phyloP scores from a whole-genome alignment of 2,329 filamentous ascomycete species.

The Fusarium sp. region DNA sequence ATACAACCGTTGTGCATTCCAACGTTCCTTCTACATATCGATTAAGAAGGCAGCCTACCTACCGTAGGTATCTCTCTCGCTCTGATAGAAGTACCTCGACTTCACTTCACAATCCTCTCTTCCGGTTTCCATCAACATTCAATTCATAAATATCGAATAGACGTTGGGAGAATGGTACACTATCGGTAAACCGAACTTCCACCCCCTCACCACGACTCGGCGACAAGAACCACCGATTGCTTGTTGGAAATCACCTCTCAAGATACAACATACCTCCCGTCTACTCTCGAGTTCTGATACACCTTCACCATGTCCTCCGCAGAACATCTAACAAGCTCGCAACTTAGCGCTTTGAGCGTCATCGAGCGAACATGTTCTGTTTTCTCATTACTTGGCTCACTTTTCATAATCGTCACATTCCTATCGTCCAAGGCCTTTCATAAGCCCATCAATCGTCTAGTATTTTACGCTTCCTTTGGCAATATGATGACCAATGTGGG shows the following conservation, averaged over 20 bases:
- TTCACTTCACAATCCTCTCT: background rate
- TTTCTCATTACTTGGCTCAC: conserved; percentile 77
- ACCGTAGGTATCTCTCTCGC: conserved; percentile 10
- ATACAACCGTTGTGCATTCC: conserved; percentile 7
- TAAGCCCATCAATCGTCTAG: conserved; percentile 87
- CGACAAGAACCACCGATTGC: conserved; percentile 7
- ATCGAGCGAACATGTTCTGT: conserved; percentile 78
- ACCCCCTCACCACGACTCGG: conserved; percentile 5
- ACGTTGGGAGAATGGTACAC: conserved; percentile 30
- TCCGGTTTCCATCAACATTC: background rate
- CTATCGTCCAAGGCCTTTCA: conserved; percentile 76
- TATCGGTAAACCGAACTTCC: conserved; percentile 14
- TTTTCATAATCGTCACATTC: conserved; percentile 81
- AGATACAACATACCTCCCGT: background rate
- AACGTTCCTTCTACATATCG: conserved; percentile 25
- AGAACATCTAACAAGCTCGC: conserved; percentile 41
- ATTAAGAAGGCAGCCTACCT: background rate
- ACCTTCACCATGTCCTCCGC: conserved; percentile 34
- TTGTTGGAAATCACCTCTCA: conserved; percentile 1
- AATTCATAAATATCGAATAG: conserved; percentile 7
- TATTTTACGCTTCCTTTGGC: conserved; percentile 86
- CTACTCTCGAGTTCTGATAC: background rate
- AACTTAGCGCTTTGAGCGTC: conserved; percentile 68
- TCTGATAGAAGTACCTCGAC: no score
- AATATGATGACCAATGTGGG: conserved; percentile 84